phyloP scores from a whole-genome alignment of 1,139 yeast genomes.

The Wickerhamomyces sp. region DNA sequence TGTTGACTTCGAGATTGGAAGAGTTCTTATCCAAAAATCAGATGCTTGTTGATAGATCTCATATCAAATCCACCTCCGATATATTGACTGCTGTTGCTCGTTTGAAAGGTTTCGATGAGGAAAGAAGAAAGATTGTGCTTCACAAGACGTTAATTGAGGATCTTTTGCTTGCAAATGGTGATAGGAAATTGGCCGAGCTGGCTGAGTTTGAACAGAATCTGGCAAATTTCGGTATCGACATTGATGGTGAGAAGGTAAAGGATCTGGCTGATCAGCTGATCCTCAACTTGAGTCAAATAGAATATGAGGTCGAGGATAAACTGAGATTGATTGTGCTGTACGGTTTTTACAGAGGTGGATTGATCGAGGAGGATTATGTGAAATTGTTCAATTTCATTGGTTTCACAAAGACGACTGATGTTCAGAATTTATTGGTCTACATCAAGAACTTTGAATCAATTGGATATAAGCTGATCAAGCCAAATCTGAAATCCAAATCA shows the following conservation, averaged over 20 bases:
- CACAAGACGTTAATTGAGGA: slow-evolving; percentile 59
- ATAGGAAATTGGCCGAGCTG: slow-evolving; percentile 52
- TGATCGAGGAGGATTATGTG: slow-evolving; percentile 65
- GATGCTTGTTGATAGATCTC: slow-evolving; percentile 54
- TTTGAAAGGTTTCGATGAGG: slow-evolving; percentile 62
- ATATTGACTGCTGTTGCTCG: slow-evolving; percentile 64
- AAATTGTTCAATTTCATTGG: slow-evolving; percentile 71
- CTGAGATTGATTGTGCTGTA: slow-evolving; percentile 74
- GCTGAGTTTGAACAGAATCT: slow-evolving; percentile 74
- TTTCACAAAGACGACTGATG: slow-evolving; percentile 48
- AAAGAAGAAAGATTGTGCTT: slow-evolving; percentile 52
- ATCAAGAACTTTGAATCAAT: slow-evolving; percentile 61
- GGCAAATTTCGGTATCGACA: slow-evolving; percentile 65
- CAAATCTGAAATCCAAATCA: slow-evolving; percentile 31
- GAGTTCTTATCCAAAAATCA: slow-evolving; percentile 74
- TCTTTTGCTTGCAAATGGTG: slow-evolving; percentile 48
- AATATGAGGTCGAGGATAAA: slow-evolving; percentile 55
- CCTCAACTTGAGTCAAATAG: slow-evolving; percentile 47
- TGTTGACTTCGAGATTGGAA: slow-evolving; percentile 53
- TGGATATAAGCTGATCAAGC: slow-evolving; percentile 64
- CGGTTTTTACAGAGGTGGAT: slow-evolving; percentile 80
- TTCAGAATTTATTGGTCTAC: slow-evolving; percentile 43
- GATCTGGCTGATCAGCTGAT: slow-evolving; percentile 65
- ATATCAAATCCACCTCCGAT: slow-evolving; percentile 57
- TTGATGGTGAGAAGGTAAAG: slow-evolving; percentile 64